Conservation (phyloP, 2,329 filamentous ascomycete species). For the Cytospora leucostoma region DNA sequence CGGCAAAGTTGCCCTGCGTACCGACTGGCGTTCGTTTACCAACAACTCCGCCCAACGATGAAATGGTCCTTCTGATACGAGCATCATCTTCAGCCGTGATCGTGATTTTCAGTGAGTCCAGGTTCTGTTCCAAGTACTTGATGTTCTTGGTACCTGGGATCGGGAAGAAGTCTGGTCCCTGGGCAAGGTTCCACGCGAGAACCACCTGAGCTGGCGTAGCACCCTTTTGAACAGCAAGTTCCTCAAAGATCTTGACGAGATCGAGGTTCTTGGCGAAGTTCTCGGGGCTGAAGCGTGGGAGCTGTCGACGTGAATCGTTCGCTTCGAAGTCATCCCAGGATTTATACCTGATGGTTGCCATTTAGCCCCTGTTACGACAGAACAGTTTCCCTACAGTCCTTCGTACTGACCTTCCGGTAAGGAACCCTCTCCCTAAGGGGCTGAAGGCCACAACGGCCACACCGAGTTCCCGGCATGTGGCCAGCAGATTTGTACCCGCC, state of each 20-base stretch:
- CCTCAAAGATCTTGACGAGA: conserved; percentile 52
- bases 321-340: conserved; percentile 49
- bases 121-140: conserved; percentile 50
- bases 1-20: background rate
- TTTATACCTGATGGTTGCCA: conserved; percentile 37
- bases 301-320: conserved; percentile 47
- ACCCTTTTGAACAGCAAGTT: conserved; percentile 54
- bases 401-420: conserved; percentile 45
- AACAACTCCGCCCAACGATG: conserved; percentile 8
- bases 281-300: conserved; percentile 53
- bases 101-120: conserved; percentile 37
- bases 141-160: conserved; percentile 55
- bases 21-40: background rate
- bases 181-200: conserved; percentile 63
- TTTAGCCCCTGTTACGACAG: too few species aligned
- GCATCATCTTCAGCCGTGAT: conserved; percentile 40
- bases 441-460: conserved; percentile 59
- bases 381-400: too few species aligned
- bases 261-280: conserved; percentile 59
- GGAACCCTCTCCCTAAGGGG: conserved; percentile 60
- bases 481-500: conserved; percentile 48
- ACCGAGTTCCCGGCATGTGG: conserved; percentile 60
- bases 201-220: conserved; percentile 59
- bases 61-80: conserved; percentile 37
- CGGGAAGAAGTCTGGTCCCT: conserved; percentile 61